Percentiles rank a stretch among this genome's conserved stretches.
These are phyloP conservation scores for Eucalyptus decipiens DNA, from an alignment of 345 rosid species.

Conservation along the genomic window DNA sequence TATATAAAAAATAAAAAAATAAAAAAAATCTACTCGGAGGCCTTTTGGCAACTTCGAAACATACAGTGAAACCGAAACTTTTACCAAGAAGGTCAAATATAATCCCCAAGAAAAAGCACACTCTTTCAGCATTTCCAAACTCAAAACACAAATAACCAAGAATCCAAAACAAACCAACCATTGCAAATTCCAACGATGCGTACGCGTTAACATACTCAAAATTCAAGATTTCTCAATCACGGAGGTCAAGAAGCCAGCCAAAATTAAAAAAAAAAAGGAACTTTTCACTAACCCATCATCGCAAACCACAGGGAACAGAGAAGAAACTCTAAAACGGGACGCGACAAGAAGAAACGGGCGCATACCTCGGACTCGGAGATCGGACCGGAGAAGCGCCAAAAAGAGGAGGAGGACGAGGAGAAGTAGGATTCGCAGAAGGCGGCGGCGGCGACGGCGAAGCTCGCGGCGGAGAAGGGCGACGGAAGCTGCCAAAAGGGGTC, in stretches of 20 bases:
- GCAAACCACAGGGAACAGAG: background rate
- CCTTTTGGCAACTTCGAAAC: background rate
- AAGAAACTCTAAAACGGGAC: background rate
- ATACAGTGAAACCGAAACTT: background rate
- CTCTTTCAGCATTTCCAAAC: background rate
- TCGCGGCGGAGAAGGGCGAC: constrained; percentile 12
- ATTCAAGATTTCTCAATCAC: background rate
- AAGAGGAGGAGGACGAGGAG: constrained; percentile 5
- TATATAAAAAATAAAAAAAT: background rate
- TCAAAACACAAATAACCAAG: background rate
- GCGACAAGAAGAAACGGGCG: background rate
- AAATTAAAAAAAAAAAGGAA: background rate
- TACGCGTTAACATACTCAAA: background rate
- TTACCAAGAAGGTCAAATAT: background rate
- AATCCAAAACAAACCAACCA: background rate
- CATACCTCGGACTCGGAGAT: background rate
- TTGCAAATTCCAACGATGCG: background rate
- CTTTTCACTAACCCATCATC: background rate
- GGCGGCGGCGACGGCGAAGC: background rate
- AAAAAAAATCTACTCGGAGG: background rate
- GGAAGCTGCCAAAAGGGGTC: constrained; percentile 6
- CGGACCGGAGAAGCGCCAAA: background rate
- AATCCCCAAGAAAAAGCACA: background rate
- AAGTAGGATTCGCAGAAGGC: background rate
- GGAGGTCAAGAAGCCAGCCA: background rate